Conservation (phyloP, 176 grass and related monocot species). For the barley (Hordeum vulgare) region DNA sequence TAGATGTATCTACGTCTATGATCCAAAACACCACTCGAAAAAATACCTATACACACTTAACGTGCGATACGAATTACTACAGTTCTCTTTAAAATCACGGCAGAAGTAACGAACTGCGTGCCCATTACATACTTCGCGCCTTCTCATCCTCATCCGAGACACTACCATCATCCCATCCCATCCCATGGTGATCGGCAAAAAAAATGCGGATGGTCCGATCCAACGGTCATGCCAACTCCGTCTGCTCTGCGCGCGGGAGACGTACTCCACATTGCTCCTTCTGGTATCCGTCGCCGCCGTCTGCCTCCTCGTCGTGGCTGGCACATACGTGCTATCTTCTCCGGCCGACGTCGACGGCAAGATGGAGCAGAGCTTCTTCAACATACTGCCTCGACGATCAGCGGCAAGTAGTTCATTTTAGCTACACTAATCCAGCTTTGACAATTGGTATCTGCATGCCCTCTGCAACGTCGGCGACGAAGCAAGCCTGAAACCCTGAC, state of each 20-base stretch:
- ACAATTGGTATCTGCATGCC: background rate
- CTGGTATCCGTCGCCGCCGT: background rate
- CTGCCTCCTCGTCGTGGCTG: constrained; percentile 10
- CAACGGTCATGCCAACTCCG: background rate
- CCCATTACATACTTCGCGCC: background rate
- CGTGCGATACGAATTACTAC: no score
- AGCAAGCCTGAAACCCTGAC: background rate
- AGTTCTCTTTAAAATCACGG: background rate
- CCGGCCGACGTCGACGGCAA: background rate
- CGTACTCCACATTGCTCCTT: constrained; percentile 15
- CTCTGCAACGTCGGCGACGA: background rate
- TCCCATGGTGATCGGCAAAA: constrained; percentile 6
- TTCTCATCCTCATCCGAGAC: background rate
- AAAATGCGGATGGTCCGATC: background rate
- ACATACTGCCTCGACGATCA: constrained; percentile 12
- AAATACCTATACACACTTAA: no score
- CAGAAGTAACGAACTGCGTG: background rate
- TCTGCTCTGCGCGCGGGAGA: constrained; percentile 15
- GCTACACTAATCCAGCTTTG: no score
- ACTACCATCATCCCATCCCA: background rate
- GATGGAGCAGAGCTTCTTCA: constrained; percentile 19
- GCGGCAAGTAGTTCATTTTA: background rate
- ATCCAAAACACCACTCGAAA: no score
- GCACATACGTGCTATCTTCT: constrained; percentile 15
- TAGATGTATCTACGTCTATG: no score